Evolutionary conservation across 306 rosid species (phyloP), one percentile per base, ranked within the genome.

Genomic region (Hippophae gyantsensis): DNA sequence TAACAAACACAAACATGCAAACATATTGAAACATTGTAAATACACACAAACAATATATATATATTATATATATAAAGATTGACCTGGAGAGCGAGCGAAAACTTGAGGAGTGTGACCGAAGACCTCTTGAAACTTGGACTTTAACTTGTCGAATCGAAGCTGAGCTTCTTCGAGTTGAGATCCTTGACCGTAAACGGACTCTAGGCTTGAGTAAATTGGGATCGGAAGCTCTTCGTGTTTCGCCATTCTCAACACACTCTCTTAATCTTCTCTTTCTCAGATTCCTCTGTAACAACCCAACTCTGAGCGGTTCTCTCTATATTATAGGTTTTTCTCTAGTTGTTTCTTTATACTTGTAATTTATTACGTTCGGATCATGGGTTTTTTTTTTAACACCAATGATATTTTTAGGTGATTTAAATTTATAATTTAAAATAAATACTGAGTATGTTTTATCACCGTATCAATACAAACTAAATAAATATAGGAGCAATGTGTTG

Each of bases 51-150:
- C 1, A 43, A 67, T 42, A 42, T 32, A 27, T 27, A 7, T 9
- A 3, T 44, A 1, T 38, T 27, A 68, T 45, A 65, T 43, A 66
- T 26, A 52, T 38, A 48, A 14, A 45, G 23, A 61, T 52, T 9
- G 23, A 92, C 96, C 97, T 47, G 99, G 99, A 56, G 99, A 88
- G 56, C 99, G 99, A 77, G 99, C 95, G 72, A 77, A 78, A 62
- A 82, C 52, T 13, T 75, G 84, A 45, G 97, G 96, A 26, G 77
- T 62, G 40, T 83, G 80, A 25, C 79, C 81, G 59, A 92, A 88
- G 48, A 73, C 54, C 60, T 78, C 11, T 2, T 62, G 42, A 48
- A 88, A 92, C 68, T 75, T 84, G 42, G 96, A 69, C 66, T 82
- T 92, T 42, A 88, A 25, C 54, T 27, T 49, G 48, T 84, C 68